Conservation (phyloP, 208 protist genomes). For the Perkinsela sp. region DNA sequence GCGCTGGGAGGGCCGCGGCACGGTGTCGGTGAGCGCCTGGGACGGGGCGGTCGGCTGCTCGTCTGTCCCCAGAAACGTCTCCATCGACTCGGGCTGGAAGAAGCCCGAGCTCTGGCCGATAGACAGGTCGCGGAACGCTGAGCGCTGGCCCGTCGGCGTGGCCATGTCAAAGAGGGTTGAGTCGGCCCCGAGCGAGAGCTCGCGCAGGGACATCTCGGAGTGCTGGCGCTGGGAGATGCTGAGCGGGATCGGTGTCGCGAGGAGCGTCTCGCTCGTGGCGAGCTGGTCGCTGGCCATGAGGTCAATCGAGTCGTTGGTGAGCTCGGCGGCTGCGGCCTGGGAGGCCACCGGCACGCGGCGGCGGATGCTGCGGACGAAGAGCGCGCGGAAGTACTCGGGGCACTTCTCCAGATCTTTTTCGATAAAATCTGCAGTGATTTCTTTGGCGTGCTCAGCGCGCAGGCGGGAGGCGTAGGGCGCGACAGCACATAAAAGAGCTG, state of each 20-base stretch:
- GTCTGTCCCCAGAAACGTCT: background rate
- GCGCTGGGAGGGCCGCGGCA: background rate
- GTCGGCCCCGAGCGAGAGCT: background rate
- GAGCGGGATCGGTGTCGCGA: slow-evolving; percentile 1
- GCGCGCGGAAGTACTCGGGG: background rate
- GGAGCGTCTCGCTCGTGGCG: background rate
- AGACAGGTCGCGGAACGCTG: background rate
- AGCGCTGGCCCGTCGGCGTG: background rate
- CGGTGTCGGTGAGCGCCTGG: background rate
- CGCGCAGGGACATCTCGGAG: background rate
- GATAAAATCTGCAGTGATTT: background rate
- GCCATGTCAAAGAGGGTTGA: background rate
- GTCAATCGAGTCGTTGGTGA: background rate
- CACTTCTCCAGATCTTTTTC: background rate
- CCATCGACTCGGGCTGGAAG: too few species aligned
- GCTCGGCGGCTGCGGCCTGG: background rate
- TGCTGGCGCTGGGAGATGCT: background rate
- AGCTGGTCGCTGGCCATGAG: background rate
- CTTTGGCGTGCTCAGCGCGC: background rate
- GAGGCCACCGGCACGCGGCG: background rate
- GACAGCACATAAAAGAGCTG: background rate
- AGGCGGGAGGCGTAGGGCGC: background rate
- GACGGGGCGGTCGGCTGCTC: background rate
- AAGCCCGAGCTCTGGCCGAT: too few species aligned
- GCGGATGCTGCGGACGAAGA: background rate